These are phyloP conservation scores for Aspergillus terreus DNA, from an alignment of 2,329 filamentous ascomycete species.

Conservation along the genomic window DNA sequence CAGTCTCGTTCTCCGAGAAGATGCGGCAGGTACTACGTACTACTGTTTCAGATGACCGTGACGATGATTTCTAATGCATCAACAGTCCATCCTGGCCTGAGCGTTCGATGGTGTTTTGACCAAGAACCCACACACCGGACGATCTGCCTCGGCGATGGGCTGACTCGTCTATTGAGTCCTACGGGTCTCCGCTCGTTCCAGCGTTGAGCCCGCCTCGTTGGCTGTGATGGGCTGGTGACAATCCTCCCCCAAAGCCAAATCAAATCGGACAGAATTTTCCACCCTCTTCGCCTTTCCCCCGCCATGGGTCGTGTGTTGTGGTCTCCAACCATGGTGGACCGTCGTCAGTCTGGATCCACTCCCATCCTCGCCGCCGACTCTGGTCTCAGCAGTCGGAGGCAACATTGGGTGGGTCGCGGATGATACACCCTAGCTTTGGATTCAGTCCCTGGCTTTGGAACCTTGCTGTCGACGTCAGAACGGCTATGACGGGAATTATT, in stretches of 20 bases:
- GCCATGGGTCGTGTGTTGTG: neutral
- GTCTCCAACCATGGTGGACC: neutral
- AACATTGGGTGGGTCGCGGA: neutral
- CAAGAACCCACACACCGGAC: too few species aligned
- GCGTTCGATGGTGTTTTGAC: neutral
- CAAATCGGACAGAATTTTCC: neutral
- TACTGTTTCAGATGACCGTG: too few species aligned
- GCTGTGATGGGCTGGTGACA: neutral
- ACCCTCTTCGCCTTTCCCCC: neutral
- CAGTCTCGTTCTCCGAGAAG: neutral
- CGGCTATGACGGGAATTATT: neutral
- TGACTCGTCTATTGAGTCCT: neutral
- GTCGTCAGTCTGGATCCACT: neutral
- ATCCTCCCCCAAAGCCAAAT: neutral
- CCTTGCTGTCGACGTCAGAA: constrained; percentile 9
- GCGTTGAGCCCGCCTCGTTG: neutral
- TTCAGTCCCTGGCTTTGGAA: constrained; percentile 1
- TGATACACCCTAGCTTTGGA: neutral
- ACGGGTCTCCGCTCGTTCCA: neutral
- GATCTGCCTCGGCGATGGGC: too few species aligned
- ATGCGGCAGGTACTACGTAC: neutral
- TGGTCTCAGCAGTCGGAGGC: neutral
- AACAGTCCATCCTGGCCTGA: neutral
- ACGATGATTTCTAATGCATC: too few species aligned
- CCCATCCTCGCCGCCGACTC: neutral